Base-by-base conservation (phyloP, 2,329 filamentous ascomycete genomes). In the Fusarium torreyae region DNA sequence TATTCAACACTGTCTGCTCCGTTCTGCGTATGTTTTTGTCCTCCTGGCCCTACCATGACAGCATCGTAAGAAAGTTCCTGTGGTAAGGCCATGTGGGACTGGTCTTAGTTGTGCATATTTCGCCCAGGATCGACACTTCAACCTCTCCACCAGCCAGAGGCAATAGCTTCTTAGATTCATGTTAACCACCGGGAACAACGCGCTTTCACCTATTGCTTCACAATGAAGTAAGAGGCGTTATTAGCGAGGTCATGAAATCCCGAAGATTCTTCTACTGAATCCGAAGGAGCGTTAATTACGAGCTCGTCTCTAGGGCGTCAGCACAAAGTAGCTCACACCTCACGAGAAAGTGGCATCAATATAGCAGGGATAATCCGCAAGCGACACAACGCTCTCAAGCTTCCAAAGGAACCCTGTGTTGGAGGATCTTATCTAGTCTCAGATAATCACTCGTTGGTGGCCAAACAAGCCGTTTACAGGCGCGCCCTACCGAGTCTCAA, bases 381-480 rank as follows among this genome's bases (percentile, higher is more conserved):
- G 20, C 13, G 15, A 39, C n/a, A 40, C 1, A 17, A 18, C 18
- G 8, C 7, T 17, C 3, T 24, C 8, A 18, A 17, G 22, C 28
- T 22, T 9, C 7, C 36, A 4, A 28, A 43, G 14, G 22, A 58
- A 40, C 8, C 17, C 31, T 28, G 17, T 46, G 22, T 20, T 11
- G n/a, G 13, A 14, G 5, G 44, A 64, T 64, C 59, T 64, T 58
- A 64, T 64, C 59, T 64, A 42, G 64, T 64, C 61, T 46, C 7
- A n/a, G 51, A 59, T 58, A 22, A 65, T 46, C 39, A 26, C 9
- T 20, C 7, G 14, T n/a, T 28, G 44, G 43, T 26, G 10, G 24
- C 42, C 17, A 22, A 33, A 18, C 24, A 49, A 33, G 49, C 43
- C 38, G 33, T 33, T 50, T 46, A 38, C 24, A 44, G 24, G 33